Evolutionary conservation across 495 filamentous ascomycete genomes (phyloP).

Genomic region (Stereocaulon alpinum): DNA sequence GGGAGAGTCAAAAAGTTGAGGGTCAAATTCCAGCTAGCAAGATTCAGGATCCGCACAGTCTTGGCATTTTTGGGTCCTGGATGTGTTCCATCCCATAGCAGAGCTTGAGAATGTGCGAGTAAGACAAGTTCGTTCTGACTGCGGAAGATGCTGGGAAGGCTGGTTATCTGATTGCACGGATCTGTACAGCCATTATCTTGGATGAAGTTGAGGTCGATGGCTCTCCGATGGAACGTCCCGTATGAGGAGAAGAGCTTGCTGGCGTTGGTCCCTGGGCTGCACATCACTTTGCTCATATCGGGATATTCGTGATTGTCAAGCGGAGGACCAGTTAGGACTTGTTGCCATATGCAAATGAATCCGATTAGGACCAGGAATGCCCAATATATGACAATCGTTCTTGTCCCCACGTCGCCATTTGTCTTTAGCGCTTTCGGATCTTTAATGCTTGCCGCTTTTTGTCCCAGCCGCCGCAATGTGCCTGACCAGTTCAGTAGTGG

Average conservation of each 20-base stretch:
- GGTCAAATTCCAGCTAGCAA: not conserved
- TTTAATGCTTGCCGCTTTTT: constrained; percentile 4
- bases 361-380: constrained; percentile 12
- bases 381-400: constrained; percentile 13
- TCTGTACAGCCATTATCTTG: constrained; percentile 12
- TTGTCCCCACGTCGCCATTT: constrained; percentile 7
- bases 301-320: constrained; percentile 31
- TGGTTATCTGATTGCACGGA: constrained; percentile 10
- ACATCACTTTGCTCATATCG: constrained; percentile 14
- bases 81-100: not conserved
- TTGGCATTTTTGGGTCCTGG: not conserved
- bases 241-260: constrained; percentile 2
- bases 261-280: constrained; percentile 8
- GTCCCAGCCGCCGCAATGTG: constrained; percentile 13
- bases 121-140: constrained; percentile 6
- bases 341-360: constrained; percentile 6
- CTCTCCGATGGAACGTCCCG: constrained; percentile 8
- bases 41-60: not conserved
- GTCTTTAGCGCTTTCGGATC: constrained; percentile 9
- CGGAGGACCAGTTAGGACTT: constrained; percentile 41
- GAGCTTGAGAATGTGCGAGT: not conserved
- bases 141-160: constrained; percentile 5
- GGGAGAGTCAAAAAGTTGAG: constrained; percentile 7
- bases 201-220: constrained; percentile 12
- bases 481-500: constrained; percentile 16